Conservation (phyloP, 345 rosid genomes). For the Lepidium aucheri region DNA sequence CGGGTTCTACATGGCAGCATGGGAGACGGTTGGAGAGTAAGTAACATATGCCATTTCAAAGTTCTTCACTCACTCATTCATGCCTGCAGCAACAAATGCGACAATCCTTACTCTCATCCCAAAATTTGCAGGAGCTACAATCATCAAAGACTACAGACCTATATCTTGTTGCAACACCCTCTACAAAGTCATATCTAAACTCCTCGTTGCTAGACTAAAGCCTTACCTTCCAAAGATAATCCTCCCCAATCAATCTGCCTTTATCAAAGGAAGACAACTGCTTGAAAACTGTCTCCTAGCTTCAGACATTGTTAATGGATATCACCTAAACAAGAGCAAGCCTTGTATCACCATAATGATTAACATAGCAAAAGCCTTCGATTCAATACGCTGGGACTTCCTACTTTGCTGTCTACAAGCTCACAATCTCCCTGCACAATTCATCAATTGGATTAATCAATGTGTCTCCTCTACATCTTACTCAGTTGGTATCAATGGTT, state of each 20-base stretch:
- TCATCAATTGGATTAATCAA: not conserved
- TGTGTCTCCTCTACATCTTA: not conserved
- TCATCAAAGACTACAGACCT: not conserved
- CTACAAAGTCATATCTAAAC: not conserved
- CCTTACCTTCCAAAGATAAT: not conserved
- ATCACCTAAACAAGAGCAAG: not conserved
- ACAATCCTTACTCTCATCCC: not conserved
- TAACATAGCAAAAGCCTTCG: not conserved
- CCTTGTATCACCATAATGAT: not conserved
- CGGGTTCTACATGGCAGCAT: too few relatives aligned
- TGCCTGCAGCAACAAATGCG: slow-evolving; percentile 6
- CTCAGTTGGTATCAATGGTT: not conserved
- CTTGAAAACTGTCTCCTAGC: not conserved
- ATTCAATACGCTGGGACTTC: not conserved
- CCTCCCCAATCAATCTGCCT: not conserved
- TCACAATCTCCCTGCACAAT: not conserved
- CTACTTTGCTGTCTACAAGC: not conserved
- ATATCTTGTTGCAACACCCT: not conserved
- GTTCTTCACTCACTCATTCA: too few relatives aligned
- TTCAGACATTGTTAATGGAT: not conserved
- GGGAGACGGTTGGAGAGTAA: too few relatives aligned
- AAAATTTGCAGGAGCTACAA: not conserved
- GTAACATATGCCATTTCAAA: too few relatives aligned
- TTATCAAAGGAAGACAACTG: not conserved
- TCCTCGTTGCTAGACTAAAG: too few relatives aligned